Base-by-base conservation (phyloP, 208 protist species). In the Kentomonas sorsogonicus region DNA sequence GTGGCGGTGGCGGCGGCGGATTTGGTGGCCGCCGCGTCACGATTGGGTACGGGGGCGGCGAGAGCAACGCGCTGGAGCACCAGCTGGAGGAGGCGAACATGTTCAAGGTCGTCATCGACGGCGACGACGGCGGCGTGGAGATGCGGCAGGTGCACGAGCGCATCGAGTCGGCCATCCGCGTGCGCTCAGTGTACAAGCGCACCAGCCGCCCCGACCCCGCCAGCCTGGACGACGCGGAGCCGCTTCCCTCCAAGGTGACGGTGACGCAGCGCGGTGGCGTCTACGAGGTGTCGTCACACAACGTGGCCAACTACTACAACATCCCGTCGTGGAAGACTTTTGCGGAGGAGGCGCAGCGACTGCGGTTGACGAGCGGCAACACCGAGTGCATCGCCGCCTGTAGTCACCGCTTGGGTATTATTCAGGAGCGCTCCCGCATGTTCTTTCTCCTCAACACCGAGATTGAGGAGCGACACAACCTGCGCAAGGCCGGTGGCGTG, bases 341-440 rank as follows among this genome's bases (percentile, higher is more conserved):
- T 51, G 74, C 80, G 20, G 45, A 58, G 38, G 84, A 92, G 62
- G 75, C 89, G 44, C 79, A 92, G 52, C 72, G 72, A 45, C 61
- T 94, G 46, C 69, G 71, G 41, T 75, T 85, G 6, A 91, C 83
- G 23, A 79, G 89, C 45, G 74, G 78, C 36, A 79, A 94, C 69
- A 79, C 73, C 9, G 54, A 53, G 25, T 92, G 83, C 57, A 74
- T 84, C 25, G 80, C 74, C 13, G 85, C 87, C 7, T 96, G 90
- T 58, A 71, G 72, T 25, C 86, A 96, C 47, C 81, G 90, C 18
- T 73, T 96, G 25, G 87, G 86, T 45, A 96, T 96, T 70, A 91
- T 96, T 60, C 85, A 96, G 65, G 85, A 94, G 66, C 88, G 84
- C 27, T 93, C 83, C n/a, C 68, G 84, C 53, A 94, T 96, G 82